These are phyloP conservation scores for Ambrosiella xylebori DNA, from an alignment of 2,329 filamentous ascomycete genomes.

Conservation along the genomic window DNA sequence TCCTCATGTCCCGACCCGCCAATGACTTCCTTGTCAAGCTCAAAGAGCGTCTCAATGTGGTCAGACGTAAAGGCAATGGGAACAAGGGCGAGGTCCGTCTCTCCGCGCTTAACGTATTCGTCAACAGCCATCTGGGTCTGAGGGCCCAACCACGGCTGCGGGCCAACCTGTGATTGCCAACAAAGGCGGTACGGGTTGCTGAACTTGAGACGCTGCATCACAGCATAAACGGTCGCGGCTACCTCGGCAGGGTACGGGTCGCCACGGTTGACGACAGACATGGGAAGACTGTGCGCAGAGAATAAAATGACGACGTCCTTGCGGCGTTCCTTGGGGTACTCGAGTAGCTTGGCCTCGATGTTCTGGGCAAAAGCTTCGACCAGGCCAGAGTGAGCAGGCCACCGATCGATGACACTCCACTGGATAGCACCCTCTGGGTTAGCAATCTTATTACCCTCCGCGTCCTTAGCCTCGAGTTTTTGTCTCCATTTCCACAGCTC, in stretches of 20 bases:
- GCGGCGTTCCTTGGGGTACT: slow-evolving; percentile 68
- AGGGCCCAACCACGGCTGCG: slow-evolving; percentile 84
- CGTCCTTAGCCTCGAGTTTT: slow-evolving; percentile 60
- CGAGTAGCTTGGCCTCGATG: slow-evolving; percentile 67
- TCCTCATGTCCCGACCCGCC: slow-evolving; percentile 64
- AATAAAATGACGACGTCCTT: slow-evolving; percentile 76
- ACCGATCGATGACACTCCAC: slow-evolving; percentile 97
- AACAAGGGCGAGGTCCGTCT: slow-evolving; percentile 78
- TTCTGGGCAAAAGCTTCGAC: slow-evolving; percentile 86
- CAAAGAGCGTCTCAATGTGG: slow-evolving; percentile 92
- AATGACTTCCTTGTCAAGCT: slow-evolving; percentile 89
- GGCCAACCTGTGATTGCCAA: slow-evolving; percentile 97
- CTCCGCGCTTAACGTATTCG: slow-evolving; percentile 75
- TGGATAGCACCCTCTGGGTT: slow-evolving; percentile 50
- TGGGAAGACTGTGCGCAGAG: slow-evolving; percentile 88
- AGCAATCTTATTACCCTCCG: slow-evolving; percentile 20
- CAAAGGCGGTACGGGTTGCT: slow-evolving; percentile 83
- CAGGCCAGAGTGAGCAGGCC: slow-evolving; percentile 80
- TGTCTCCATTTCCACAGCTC: slow-evolving; percentile 97
- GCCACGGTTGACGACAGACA: slow-evolving; percentile 91
- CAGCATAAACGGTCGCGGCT: slow-evolving; percentile 84
- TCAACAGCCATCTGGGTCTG: slow-evolving; percentile 82
- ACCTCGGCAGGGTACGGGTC: slow-evolving; percentile 94
- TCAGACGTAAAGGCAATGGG: slow-evolving; percentile 98
- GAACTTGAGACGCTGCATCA: slow-evolving; percentile 82